Base-by-base conservation (phyloP, 257 asterid species). In the Jacaranda copaia region DNA sequence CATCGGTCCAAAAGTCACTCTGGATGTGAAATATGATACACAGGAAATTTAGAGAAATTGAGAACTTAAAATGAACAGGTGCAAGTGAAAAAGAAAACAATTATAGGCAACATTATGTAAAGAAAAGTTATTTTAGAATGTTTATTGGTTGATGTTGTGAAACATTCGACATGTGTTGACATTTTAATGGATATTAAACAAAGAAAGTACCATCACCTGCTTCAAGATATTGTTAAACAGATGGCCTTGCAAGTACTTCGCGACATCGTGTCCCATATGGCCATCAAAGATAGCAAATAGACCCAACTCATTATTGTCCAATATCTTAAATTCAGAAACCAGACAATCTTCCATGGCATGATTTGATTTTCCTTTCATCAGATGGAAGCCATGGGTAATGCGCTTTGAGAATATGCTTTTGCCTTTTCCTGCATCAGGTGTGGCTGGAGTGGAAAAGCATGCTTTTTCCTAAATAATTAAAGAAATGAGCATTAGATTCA, bases 331-430 rank as follows among this genome's bases (percentile, higher is more conserved):
- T 58, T 87, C 90, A 8, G 96, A 91, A 74, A 95, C 93, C 80
- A 92, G 78, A 70, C 85, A 93, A 83, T 95, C 99, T 80, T 95
- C 99, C 98, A 95, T 95, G 11, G 84, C 90, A 69, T 93, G 99
- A 74, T 84, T 82, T 11, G 94, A 78, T 82, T 89, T 95, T 57
- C 98, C 98, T 80, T 95, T 93, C 68, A 85, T 77, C 36, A 92
- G 82, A 84, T 85, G 86, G 80, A 77, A 88, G 55, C 98, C 98
- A n/a, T 92, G 91, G 36, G 87, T 82, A 8, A 89, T 81, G 60
- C 79, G 89, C 87, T 85, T 85, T 4, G 89, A 68, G 16, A 77
- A 38, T 83, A 77, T 81, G 76, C 89, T 80, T 62, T 85, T 89
- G 19, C 89, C 92, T 78, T 83, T 87, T 81, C 83, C 86, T 32